A percentile compares a stretch with the other conserved stretches of the same genome.
Conservation (phyloP, 129 eudicot genomes). For the Chrysanthemum seticuspe region DNA sequence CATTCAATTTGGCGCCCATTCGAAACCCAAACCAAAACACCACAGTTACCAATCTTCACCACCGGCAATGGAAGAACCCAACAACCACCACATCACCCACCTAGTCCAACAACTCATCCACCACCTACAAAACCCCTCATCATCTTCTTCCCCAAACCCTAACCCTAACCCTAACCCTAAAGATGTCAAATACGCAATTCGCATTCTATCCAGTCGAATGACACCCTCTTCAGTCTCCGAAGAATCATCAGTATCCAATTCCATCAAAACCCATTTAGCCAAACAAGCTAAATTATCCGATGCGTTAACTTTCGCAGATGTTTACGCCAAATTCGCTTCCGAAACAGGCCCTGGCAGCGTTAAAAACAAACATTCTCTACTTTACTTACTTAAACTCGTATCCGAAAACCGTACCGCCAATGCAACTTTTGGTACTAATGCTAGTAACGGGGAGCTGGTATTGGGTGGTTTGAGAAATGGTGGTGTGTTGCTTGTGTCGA, state of each 20-base stretch:
- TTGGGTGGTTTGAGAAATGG: slow-evolving; percentile 44
- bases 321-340: slow-evolving; percentile 53
- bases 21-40: background rate
- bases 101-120: slow-evolving; percentile 67
- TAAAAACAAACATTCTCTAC: slow-evolving; percentile 63
- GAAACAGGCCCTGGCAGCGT: slow-evolving; percentile 74
- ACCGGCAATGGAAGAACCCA: slow-evolving; percentile 49
- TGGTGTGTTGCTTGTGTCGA: slow-evolving; percentile 60
- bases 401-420: slow-evolving; percentile 57
- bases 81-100: slow-evolving; percentile 49
- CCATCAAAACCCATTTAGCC: slow-evolving; percentile 73
- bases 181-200: slow-evolving; percentile 63
- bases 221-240: slow-evolving; percentile 54
- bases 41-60: background rate
- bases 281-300: slow-evolving; percentile 74
- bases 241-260: slow-evolving; percentile 66
- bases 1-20: background rate
- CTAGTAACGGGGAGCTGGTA: slow-evolving; percentile 3
- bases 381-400: slow-evolving; percentile 70
- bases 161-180: slow-evolving; percentile 36
- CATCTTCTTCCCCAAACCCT: slow-evolving; percentile 1
- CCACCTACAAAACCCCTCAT: slow-evolving; percentile 44
- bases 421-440: slow-evolving; percentile 1
- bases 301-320: slow-evolving; percentile 71
- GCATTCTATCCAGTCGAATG: slow-evolving; percentile 80